Evolutionary conservation across 1,284 basidiomycete genomes (phyloP), one percentile per base, ranked within the genome.

Genomic region (Melampsora abietis-canadensis): DNA sequence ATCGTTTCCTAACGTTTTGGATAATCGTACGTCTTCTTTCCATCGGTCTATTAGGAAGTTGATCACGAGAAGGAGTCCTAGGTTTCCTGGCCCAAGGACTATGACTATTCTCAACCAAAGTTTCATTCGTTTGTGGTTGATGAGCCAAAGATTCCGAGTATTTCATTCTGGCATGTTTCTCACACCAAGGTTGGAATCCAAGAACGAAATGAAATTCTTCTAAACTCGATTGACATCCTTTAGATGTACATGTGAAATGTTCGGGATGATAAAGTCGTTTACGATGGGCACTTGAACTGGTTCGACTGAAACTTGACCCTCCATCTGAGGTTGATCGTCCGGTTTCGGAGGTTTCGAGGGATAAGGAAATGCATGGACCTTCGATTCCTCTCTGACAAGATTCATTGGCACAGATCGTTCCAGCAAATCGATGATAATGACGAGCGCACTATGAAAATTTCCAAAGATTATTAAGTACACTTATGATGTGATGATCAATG

Each of bases 141-240:
- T 47, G 15, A 47, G 46, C 27, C 12, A 47, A 17, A 21, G 63
- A 37, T 34, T 24, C 31, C 46, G 14, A 44, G 46, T 69, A n/a
- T 57, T 70, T 12, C 4, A 31, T 8, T 15, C 54, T 44, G 2
- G 79, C 78, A 61, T 81, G 80, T 17, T 30, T 17, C 48, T 81
- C 80, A 76, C 80, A 81, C 73, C 76, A 81, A 0, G 80, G 80
- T 1, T 77, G 72, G 1, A 75, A 68, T 30, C 72, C 74, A 34
- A 80, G 67, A 14, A 80, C 77, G 14, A 79, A 81, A 63, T 80
- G 80, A 63, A 78, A 79, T n/a, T 80, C 79, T 47, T 76, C 75
- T n/a, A 81, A 76, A 2, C 76, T 77, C 10, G 62, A 19, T 8
- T 15, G 8, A 70, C 80, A 81, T 0, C 68, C 64, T 4, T 77